A percentile compares a stretch with the other conserved stretches of the same genome.
These are phyloP conservation scores for Aspergillus ustus DNA, from an alignment of 2,329 filamentous ascomycete species.

Conservation along the genomic window DNA sequence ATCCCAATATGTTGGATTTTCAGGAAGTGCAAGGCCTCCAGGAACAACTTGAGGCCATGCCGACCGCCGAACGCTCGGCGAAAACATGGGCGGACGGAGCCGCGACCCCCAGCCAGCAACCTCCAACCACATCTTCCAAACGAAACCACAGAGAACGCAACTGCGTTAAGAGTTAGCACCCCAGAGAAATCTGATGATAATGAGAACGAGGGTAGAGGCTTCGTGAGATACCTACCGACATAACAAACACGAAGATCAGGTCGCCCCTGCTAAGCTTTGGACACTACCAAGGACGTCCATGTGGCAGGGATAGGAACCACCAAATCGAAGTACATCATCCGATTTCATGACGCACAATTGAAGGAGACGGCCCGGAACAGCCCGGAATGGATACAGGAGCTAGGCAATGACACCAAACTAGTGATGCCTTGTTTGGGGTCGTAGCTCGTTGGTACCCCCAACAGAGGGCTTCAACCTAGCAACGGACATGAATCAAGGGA, in stretches of 20 bases:
- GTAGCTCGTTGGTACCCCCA: constrained; percentile 23
- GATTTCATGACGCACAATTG: constrained; percentile 26
- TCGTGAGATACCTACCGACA: neutral
- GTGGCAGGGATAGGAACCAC: constrained; percentile 24
- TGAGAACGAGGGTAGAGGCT: neutral
- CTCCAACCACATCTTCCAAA: neutral
- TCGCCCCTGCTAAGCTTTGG: neutral
- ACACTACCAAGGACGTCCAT: constrained; percentile 20
- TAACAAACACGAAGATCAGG: neutral
- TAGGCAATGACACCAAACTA: constrained; percentile 26
- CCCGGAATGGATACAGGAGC: constrained; percentile 27
- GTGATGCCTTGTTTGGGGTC: constrained; percentile 27
- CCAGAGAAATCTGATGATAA: neutral
- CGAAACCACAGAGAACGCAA: neutral
- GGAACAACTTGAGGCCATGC: neutral
- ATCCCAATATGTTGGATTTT: neutral
- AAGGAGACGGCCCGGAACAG: constrained; percentile 26
- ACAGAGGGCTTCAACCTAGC: constrained; percentile 24
- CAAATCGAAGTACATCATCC: constrained; percentile 30
- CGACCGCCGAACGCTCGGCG: neutral
- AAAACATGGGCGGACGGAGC: neutral
- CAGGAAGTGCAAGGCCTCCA: neutral
- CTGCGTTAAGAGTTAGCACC: neutral
- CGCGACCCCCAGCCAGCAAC: neutral
- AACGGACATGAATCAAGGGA: constrained; percentile 14